Evolutionary conservation across 768 basidiomycete genomes (phyloP), one percentile per base, ranked within the genome.

Genomic region (Pulveroboletus sp.): DNA sequence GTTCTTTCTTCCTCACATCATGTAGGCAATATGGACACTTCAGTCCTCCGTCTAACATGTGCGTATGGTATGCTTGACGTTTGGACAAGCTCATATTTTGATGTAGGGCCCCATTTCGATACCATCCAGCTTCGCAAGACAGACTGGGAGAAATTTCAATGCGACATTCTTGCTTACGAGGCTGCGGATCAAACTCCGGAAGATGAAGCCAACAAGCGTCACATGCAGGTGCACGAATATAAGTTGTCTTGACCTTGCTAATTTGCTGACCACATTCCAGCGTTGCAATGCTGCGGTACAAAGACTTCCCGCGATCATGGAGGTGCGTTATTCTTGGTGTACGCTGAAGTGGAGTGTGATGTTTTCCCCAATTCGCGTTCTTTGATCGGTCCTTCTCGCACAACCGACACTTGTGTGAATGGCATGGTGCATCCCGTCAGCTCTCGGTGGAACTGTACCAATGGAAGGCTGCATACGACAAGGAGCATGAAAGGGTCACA

Each of bases 381-480:
- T 27, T 27, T 9, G 25, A 27, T 27, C 27, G 9, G 4, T 9
- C 12, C 16, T 33, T 43, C 6, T 32, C 5, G 33, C 12, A 10
- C 34, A 25, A 11, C n/a, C 17, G 3, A 33, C n/a, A n/a, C n/a
- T n/a, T 43, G 20, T 13, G 8, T 31, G 16, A 29, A 17, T 21
- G 40, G 14, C 14, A 29, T 43, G 6, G 23, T 17, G 2, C 38
- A 16, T 20, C 24, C 36, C 21, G 34, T n/a, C 40, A 59, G 63
- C 42, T 69, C 14, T 67, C 62, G 8, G 55, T 56, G 5, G 20
- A 37, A 11, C 34, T 73, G 17, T 23, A 53, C 13, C 7, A 13
- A 11, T 73, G 71, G 72, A 70, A 53, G 52, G 5, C 23, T 19
- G 12, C 21, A 4, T 64, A 68, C 32, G 55, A 55, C 11, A 16